These are phyloP conservation scores for Suillus clintonianus DNA, from an alignment of 768 basidiomycete species.

Conservation along the genomic window DNA sequence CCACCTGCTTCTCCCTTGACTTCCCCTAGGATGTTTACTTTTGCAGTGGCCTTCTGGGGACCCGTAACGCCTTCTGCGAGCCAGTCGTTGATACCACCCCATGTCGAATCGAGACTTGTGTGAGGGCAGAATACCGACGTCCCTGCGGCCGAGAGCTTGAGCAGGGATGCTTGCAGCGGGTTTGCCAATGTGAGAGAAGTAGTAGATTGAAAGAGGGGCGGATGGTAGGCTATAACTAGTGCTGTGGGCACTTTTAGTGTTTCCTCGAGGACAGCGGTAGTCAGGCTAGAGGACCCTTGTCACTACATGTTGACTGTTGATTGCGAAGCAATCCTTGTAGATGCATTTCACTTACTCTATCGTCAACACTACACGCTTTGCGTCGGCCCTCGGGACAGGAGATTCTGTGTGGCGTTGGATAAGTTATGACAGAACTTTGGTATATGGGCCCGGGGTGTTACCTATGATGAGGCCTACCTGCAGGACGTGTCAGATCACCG, in stretches of 20 bases:
- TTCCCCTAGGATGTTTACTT: conserved; percentile 37
- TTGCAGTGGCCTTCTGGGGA: conserved; percentile 27
- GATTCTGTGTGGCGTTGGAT: conserved; percentile 42
- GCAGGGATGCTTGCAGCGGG: conserved; percentile 77
- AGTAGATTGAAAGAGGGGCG: conserved; percentile 77
- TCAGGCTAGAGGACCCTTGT: conserved; percentile 51
- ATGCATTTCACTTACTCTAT: conserved; percentile 55
- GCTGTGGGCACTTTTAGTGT: conserved; percentile 61
- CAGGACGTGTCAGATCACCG: conserved; percentile 4
- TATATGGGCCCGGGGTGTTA: conserved; percentile 35
- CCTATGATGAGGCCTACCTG: conserved; percentile 79
- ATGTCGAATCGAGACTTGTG: conserved; percentile 82
- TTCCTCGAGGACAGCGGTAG: conserved; percentile 69
- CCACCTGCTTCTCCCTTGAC: conserved; percentile 54
- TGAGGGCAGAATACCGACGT: conserved; percentile 89
- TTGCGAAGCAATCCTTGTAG: conserved; percentile 12
- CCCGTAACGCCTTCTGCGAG: conserved; percentile 58
- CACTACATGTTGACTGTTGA: conserved; percentile 6
- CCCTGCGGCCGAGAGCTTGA: conserved; percentile 78
- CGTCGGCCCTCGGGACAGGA: conserved; percentile 46
- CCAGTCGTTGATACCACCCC: conserved; percentile 91
- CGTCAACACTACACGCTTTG: conserved; percentile 60
- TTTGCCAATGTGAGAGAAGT: conserved; percentile 75
- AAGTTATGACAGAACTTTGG: conserved; percentile 6
- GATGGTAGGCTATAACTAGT: conserved; percentile 82